These are phyloP conservation scores for Ceratobasidium sp. DNA, from an alignment of 1,284 basidiomycete species.

Conservation along the genomic window DNA sequence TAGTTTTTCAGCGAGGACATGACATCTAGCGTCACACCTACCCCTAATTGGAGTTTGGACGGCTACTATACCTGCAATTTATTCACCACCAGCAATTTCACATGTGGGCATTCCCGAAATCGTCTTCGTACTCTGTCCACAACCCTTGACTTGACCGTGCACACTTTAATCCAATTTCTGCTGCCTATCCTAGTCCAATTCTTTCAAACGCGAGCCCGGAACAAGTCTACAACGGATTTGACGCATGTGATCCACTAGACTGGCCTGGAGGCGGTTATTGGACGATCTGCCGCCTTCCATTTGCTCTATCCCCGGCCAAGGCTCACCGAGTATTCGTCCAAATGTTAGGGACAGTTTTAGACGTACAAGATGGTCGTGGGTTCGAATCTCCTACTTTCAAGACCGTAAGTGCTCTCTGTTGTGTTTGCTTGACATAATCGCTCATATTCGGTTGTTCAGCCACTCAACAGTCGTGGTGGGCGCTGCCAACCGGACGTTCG, in stretches of 20 bases:
- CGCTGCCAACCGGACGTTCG: slow-evolving; percentile 98
- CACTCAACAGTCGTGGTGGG: slow-evolving; percentile 69
- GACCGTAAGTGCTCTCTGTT: slow-evolving; percentile 55
- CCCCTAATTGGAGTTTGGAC: neutral
- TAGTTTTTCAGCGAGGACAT: neutral
- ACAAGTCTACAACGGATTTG: neutral
- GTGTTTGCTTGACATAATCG: neutral
- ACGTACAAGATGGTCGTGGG: slow-evolving; percentile 93
- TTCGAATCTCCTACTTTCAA: slow-evolving; percentile 80
- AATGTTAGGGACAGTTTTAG: too few species aligned
- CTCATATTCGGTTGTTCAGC: slow-evolving; percentile 35
- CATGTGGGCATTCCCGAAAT: neutral
- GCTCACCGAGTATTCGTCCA: too few species aligned
- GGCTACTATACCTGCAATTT: neutral
- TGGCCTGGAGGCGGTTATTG: neutral
- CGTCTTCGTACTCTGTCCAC: neutral
- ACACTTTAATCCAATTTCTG: slow-evolving; percentile 61
- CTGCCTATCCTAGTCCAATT: slow-evolving; percentile 71
- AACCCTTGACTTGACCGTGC: neutral
- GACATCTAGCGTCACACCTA: neutral
- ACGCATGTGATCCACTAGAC: neutral
- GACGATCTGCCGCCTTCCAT: neutral
- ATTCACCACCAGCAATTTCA: neutral
- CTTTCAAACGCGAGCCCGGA: slow-evolving; percentile 60
- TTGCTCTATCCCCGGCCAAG: too few species aligned